Conservation (phyloP, 2,329 filamentous ascomycete genomes). For the Arthrobotrys sphaeroides region DNA sequence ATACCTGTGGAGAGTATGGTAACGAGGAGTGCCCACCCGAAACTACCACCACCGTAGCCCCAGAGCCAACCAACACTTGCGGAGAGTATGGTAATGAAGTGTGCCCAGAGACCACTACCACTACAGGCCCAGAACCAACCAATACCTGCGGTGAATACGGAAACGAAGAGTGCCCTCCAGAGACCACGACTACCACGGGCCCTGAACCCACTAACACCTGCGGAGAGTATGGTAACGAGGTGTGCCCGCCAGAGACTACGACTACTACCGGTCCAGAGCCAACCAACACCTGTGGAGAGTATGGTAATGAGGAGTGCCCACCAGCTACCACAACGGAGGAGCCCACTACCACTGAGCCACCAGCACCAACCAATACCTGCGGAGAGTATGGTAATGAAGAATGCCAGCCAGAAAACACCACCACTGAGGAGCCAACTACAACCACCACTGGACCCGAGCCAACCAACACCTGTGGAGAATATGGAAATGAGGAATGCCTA, state of each 20-base stretch:
- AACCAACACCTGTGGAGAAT: not conserved
- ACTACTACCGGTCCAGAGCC: not conserved
- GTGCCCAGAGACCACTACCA: not conserved
- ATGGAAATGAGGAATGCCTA: not conserved
- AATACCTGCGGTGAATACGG: not conserved
- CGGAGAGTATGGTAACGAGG: not conserved
- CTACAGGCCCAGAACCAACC: not conserved
- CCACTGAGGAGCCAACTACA: no score
- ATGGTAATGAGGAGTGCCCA: not conserved
- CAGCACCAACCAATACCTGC: not conserved
- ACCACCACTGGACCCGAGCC: not conserved
- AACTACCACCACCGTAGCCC: not conserved
- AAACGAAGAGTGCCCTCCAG: not conserved
- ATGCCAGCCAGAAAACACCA: not conserved
- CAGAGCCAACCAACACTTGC: not conserved
- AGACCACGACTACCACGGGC: not conserved
- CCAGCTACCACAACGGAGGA: not conserved
- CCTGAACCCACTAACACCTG: not conserved
- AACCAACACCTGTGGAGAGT: not conserved
- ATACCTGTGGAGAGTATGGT: not conserved
- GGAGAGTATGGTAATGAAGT: not conserved
- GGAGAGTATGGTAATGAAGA: not conserved
- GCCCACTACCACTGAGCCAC: not conserved
- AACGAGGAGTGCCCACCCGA: no score
- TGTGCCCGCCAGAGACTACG: not conserved